Evolutionary conservation across 805 yeast genomes (phyloP).

Genomic region (Jamesozyma lodderae): DNA sequence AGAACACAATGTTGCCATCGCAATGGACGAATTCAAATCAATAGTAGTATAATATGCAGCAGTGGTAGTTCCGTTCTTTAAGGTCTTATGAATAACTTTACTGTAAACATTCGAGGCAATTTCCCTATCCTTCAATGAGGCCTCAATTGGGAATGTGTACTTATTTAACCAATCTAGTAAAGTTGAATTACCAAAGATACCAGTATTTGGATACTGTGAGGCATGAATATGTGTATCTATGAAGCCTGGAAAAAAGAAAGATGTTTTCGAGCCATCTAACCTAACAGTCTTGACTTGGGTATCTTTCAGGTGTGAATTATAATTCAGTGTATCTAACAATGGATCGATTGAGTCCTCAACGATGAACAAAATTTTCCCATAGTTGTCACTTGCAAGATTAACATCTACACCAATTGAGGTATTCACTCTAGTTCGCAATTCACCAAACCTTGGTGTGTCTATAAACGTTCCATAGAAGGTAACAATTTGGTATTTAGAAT

Average conservation of each 20-base stretch:
- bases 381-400: background rate
- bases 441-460: slow-evolving; percentile 56
- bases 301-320: slow-evolving; percentile 9
- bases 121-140: slow-evolving; percentile 45
- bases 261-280: background rate
- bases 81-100: slow-evolving; percentile 58
- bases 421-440: slow-evolving; percentile 43
- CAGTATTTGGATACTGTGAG: slow-evolving; percentile 72
- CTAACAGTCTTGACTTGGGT: slow-evolving; percentile 23
- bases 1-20: slow-evolving; percentile 65
- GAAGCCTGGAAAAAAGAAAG: slow-evolving; percentile 63
- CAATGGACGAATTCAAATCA: slow-evolving; percentile 64
- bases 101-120: slow-evolving; percentile 57
- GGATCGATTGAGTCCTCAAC: slow-evolving; percentile 20
- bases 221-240: slow-evolving; percentile 81
- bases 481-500: too few relatives aligned
- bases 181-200: slow-evolving; percentile 78
- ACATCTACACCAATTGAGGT: slow-evolving; percentile 54
- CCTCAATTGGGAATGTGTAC: slow-evolving; percentile 86
- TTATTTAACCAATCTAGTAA: slow-evolving; percentile 80
- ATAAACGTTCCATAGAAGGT: slow-evolving; percentile 58
- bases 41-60: slow-evolving; percentile 89
- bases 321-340: slow-evolving; percentile 20
- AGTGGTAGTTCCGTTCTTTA: slow-evolving; percentile 79
- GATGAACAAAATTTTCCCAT: slow-evolving; percentile 38